phyloP scores from a whole-genome alignment of 306 rosid genomes.

The Lathyrus oleraceus region DNA sequence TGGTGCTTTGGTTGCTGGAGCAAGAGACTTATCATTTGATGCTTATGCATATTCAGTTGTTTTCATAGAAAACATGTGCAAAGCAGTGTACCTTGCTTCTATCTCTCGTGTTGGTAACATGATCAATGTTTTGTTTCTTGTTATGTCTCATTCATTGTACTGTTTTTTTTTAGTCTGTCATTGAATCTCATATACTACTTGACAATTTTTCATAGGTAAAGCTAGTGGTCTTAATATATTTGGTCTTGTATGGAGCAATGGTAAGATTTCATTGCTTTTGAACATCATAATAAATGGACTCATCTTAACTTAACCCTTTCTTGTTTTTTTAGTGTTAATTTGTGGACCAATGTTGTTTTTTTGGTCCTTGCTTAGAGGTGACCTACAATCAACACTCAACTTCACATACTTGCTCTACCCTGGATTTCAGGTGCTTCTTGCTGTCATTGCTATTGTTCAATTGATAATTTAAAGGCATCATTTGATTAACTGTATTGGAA shows the following conservation, averaged over 20 bases:
- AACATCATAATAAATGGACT: not conserved
- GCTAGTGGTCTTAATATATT: slow-evolving; percentile 71
- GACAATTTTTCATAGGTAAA: slow-evolving; percentile 54
- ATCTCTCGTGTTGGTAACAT: slow-evolving; percentile 61
- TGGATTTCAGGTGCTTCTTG: slow-evolving; percentile 70
- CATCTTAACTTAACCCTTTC: not conserved
- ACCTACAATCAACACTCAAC: slow-evolving; percentile 48
- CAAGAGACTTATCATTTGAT: slow-evolving; percentile 68
- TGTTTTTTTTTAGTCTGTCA: not conserved
- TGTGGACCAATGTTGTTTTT: slow-evolving; percentile 71
- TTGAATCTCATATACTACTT: not conserved
- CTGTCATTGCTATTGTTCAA: not conserved
- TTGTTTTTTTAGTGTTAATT: slow-evolving; percentile 50
- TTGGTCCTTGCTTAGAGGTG: slow-evolving; percentile 66
- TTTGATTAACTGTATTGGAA: slow-evolving; percentile 34
- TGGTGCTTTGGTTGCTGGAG: slow-evolving; percentile 71
- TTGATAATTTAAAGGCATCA: slow-evolving; percentile 20
- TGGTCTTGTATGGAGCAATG: slow-evolving; percentile 91
- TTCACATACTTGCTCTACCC: slow-evolving; percentile 53
- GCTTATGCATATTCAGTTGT: slow-evolving; percentile 55
- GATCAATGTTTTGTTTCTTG: slow-evolving; percentile 7
- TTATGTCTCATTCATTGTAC: slow-evolving; percentile 21
- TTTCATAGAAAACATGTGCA: slow-evolving; percentile 65
- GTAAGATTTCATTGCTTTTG: slow-evolving; percentile 44
- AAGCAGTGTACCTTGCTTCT: slow-evolving; percentile 66